A percentile compares a stretch with the other conserved stretches of the same genome.
Evolutionary conservation across 805 yeast species (phyloP).

Genomic region (Metschnikowia reukaufii): DNA sequence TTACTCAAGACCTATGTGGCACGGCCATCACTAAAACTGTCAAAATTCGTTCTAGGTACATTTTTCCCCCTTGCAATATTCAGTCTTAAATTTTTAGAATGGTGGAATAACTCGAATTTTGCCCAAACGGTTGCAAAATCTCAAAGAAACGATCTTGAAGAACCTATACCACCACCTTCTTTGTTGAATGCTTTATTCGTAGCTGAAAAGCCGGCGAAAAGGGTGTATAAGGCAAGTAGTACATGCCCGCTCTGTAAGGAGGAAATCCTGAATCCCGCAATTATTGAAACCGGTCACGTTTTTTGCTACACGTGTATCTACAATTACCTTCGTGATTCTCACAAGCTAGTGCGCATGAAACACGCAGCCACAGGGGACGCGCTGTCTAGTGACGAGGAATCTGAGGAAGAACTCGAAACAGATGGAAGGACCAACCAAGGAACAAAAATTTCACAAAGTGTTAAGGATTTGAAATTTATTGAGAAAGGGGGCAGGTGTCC

Average conservation of each 20-base stretch:
- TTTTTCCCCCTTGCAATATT: conserved; percentile 82
- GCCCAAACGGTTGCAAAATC: conserved; percentile 56
- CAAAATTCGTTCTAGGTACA: conserved; percentile 43
- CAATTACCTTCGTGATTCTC: conserved; percentile 54
- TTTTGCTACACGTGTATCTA: conserved; percentile 87
- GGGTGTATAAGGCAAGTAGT: conserved; percentile 30
- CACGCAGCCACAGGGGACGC: conserved; percentile 11
- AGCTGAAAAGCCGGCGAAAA: conserved; percentile 18
- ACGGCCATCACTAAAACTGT: conserved; percentile 32
- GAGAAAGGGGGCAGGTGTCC: conserved; percentile 74
- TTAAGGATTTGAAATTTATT: conserved; percentile 4
- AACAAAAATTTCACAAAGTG: conserved; percentile 9
- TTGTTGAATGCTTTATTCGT: conserved; percentile 21
- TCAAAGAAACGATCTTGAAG: conserved; percentile 45
- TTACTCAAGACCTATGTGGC: conserved; percentile 23
- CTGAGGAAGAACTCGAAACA: conserved; percentile 14
- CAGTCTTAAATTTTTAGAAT: conserved; percentile 77
- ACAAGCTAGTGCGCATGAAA: conserved; percentile 27
- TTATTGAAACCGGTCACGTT: conserved; percentile 88
- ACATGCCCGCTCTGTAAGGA: conserved; percentile 71
- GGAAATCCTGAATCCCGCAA: conserved; percentile 72
- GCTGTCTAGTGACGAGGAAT: conserved; percentile 21
- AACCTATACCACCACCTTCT: conserved; percentile 50
- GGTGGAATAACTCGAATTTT: conserved; percentile 87
- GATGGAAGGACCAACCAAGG: conserved; percentile 10